phyloP scores from a whole-genome alignment of 148 eudicot species.

The Arctostaphylos glauca region DNA sequence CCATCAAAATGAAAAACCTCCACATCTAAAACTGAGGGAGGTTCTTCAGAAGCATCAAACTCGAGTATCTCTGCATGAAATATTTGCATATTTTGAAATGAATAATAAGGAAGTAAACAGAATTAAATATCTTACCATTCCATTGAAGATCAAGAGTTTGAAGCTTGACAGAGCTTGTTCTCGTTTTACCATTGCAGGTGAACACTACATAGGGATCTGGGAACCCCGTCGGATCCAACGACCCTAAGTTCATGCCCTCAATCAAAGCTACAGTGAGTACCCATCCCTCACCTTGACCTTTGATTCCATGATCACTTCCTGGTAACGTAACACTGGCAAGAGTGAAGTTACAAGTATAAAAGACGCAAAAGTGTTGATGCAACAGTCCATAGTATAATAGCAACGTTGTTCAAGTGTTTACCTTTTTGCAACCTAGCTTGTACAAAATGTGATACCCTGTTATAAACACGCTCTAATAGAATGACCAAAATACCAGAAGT shows the following conservation, averaged over 20 bases:
- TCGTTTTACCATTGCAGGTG: conserved; percentile 82
- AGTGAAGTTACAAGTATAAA: not conserved
- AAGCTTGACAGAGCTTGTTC: conserved; percentile 91
- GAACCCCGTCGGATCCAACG: conserved; percentile 40
- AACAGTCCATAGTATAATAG: not conserved
- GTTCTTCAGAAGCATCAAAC: conserved; percentile 89
- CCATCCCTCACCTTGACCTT: conserved; percentile 96
- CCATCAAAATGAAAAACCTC: conserved; percentile 91
- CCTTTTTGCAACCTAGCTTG: conserved; percentile 77
- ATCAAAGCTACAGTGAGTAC: conserved; percentile 77
- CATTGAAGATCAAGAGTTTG: conserved; percentile 84
- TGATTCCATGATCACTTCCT: conserved; percentile 87
- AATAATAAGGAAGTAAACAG: not conserved
- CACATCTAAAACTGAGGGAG: conserved; percentile 82
- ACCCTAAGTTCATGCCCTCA: conserved; percentile 64
- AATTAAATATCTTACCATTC: conserved; percentile 55
- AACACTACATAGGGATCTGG: conserved; percentile 86
- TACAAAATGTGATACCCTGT: conserved; percentile 70
- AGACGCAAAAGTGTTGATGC: not conserved
- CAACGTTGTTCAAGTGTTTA: conserved; percentile 22
- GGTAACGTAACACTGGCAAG: conserved; percentile 10
- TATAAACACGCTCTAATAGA: conserved; percentile 57
- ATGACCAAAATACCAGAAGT: conserved; percentile 53
- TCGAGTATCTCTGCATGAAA: conserved; percentile 70
- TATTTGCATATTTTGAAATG: not conserved